Base-by-base conservation (phyloP, 2,329 filamentous ascomycete genomes). In the Fonsecaea pugnacius region DNA sequence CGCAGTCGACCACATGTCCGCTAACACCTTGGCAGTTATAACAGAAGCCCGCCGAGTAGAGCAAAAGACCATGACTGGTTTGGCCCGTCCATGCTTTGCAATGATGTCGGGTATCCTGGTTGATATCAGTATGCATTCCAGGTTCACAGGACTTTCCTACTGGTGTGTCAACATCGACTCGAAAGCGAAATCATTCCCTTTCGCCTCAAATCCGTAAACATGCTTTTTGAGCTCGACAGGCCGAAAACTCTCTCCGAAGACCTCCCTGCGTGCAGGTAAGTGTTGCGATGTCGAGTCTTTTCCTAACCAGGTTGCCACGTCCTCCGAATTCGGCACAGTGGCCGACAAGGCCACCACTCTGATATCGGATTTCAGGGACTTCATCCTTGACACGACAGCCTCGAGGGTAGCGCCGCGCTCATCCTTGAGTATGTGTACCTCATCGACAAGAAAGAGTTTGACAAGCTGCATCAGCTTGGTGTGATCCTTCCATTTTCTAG, bases 361-460 rank as follows among this genome's bases (percentile, higher is more conserved):
- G 16, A 95, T 87, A 72, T 89, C 84, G 0, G 87, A 86, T 12
- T 88, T 88, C 52, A 91, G 87, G 0, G 89, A 89, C 75, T 95
- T 95, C 91, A 95, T 96, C 8, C 91, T 87, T 16, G 91, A 94
- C 0, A 96, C 90, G 2, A 96, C 89, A 4, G 89, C 90, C 74
- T 96, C 91, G 0, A 96, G 81, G 0, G 89, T 93, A 12, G 91
- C 90, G 16, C 91, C 91, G 27, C 91, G 87, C 3, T 83, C 78
- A 71, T 95, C 91, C 71, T 92, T 94, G 59, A 96, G 81, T 38
- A 95, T 92, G 70, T 96, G 91, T 0, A 96, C 91, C 73, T 96
- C 91, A 70, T 96, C 91, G 62, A 96, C 92, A 21, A 96, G 82
- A 67, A 95, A 91, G 0, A 96, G 78, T 65, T 89, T 90, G 52